phyloP scores from a whole-genome alignment of 2,329 filamentous ascomycete species.

The Akanthomyces uredinophilus region DNA sequence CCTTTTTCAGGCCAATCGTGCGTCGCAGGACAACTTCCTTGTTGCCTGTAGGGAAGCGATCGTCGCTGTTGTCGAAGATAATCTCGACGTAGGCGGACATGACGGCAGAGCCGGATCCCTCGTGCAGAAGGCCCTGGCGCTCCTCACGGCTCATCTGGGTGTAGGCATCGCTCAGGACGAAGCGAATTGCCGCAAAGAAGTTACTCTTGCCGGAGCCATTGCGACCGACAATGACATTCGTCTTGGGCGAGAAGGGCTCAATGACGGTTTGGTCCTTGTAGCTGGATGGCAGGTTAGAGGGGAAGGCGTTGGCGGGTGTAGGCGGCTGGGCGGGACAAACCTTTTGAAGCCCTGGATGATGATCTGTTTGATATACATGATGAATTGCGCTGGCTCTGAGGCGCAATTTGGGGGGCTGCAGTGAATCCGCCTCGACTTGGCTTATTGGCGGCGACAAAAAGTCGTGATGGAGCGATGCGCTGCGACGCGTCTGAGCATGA shows the following conservation, averaged over 20 bases:
- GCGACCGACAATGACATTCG: conserved; percentile 97
- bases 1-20: conserved; percentile 95
- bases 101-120: conserved; percentile 94
- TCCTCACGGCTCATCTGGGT: conserved; percentile 94
- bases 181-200: conserved; percentile 98
- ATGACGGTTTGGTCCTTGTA: conserved; percentile 99
- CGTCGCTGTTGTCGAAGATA: conserved; percentile 96
- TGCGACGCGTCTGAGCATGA: conserved; percentile 13
- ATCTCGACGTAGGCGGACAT: conserved; percentile 99
- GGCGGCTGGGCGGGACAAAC: conserved; percentile 41
- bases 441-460: conserved; percentile 9
- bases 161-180: conserved; percentile 96
- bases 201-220: conserved; percentile 99
- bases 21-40: conserved; percentile 86
- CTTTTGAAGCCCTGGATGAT: conserved; percentile 99
- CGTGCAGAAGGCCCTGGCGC: conserved; percentile 91
- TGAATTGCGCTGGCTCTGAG: conserved; percentile 35
- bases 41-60: conserved; percentile 89
- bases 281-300: conserved; percentile 43
- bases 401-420: conserved; percentile 29
- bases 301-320: conserved; percentile 11
- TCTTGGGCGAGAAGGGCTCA: conserved; percentile 94
- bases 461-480: conserved; percentile 12
- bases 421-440: conserved; percentile 6
- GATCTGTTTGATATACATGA: conserved; percentile 99